These are phyloP conservation scores for Aspergillus hancockii DNA, from an alignment of 495 filamentous ascomycete species.

Conservation along the genomic window DNA sequence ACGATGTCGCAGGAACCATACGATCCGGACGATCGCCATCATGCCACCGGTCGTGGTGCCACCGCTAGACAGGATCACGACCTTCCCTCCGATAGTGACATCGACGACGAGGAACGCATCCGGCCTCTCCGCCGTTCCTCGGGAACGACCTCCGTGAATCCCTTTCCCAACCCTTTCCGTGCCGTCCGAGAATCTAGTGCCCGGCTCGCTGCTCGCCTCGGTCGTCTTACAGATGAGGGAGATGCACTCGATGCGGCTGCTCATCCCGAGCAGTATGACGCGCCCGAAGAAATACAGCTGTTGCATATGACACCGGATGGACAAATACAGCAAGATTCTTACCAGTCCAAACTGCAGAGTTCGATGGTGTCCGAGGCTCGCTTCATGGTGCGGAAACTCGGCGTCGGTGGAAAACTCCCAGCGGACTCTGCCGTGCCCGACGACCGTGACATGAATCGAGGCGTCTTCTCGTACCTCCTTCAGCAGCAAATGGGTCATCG, in stretches of 20 bases:
- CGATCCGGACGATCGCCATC: not conserved
- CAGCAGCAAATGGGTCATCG: slow-evolving; percentile 2
- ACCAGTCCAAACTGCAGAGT: slow-evolving; percentile 4
- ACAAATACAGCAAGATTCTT: slow-evolving; percentile 23
- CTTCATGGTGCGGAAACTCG: slow-evolving; percentile 25
- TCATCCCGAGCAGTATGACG: slow-evolving; percentile 30
- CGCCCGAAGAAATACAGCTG: slow-evolving; percentile 29
- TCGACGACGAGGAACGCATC: not conserved
- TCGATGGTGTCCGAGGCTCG: slow-evolving; percentile 29
- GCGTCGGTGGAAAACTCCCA: slow-evolving; percentile 13
- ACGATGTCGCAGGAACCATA: not conserved
- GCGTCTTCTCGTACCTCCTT: slow-evolving; percentile 5
- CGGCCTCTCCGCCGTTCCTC: not conserved
- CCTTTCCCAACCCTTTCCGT: not conserved
- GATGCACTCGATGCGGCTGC: slow-evolving; percentile 27
- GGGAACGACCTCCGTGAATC: not conserved
- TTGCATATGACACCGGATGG: slow-evolving; percentile 15
- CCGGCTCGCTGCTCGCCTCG: slow-evolving; percentile 2
- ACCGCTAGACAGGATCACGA: not conserved
- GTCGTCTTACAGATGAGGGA: slow-evolving; percentile 16
- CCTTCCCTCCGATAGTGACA: not conserved
- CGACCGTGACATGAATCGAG: slow-evolving; percentile 13
- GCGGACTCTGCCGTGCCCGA: slow-evolving; percentile 11
- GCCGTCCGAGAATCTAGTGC: not conserved
- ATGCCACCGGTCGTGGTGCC: not conserved